phyloP scores from a whole-genome alignment of 305 asterid species.

The Fraxinus albicans region DNA sequence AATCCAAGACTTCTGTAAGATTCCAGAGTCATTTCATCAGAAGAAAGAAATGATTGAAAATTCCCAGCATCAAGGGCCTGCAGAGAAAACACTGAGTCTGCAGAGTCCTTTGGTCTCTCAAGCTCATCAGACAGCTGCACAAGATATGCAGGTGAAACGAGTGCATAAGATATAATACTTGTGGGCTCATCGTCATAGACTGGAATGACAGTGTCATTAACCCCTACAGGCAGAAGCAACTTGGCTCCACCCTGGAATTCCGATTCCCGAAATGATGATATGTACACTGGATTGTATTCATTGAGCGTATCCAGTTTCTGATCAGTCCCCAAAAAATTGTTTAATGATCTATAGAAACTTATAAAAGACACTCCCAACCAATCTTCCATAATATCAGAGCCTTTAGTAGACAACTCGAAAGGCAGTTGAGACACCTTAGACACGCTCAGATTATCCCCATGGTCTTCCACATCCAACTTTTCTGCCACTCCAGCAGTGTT shows the following conservation, averaged over 20 bases:
- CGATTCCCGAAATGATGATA: conserved; percentile 65
- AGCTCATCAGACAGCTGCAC: conserved; percentile 58
- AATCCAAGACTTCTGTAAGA: conserved; percentile 61
- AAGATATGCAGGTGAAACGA: conserved; percentile 57
- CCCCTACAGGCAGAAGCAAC: conserved; percentile 69
- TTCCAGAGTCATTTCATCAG: conserved; percentile 59
- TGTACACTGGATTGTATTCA: conserved; percentile 64
- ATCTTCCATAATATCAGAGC: conserved; percentile 57
- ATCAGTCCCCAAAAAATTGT: conserved; percentile 50
- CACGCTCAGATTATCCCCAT: conserved; percentile 38
- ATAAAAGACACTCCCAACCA: conserved; percentile 79
- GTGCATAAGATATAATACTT: conserved; percentile 78
- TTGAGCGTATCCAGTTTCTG: conserved; percentile 61
- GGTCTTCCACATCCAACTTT: conserved; percentile 50
- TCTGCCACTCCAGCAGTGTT: conserved; percentile 37
- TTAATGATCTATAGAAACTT: conserved; percentile 60
- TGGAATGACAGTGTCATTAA: conserved; percentile 66
- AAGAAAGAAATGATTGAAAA: conserved; percentile 35
- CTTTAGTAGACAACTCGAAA: conserved; percentile 42
- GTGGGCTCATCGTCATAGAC: conserved; percentile 98
- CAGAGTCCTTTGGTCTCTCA: conserved; percentile 47
- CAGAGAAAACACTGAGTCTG: conserved; percentile 38
- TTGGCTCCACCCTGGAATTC: conserved; percentile 73
- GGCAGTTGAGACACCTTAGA: conserved; percentile 44
- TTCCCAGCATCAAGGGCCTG: conserved; percentile 45